Evolutionary conservation across 2,329 filamentous ascomycete genomes (phyloP), one percentile per base, ranked within the genome.

Genomic region (Penicillium sp.): DNA sequence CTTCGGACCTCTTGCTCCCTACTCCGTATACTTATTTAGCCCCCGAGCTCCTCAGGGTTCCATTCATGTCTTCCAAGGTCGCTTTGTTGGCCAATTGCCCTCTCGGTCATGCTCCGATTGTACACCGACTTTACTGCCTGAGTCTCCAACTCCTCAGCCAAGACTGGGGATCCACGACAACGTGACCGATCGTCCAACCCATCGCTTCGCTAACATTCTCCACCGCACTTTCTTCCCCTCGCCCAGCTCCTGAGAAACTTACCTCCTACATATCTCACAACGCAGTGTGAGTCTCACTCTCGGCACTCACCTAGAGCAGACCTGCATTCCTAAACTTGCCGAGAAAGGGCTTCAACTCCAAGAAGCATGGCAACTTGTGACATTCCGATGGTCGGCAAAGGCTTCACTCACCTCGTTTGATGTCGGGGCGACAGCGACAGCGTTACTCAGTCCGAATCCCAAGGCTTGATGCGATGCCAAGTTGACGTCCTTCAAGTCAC

Each of bases 361-460:
- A 11, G 14, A 38, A 32, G 16, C 16, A 2, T 27, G 24, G 24
- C 24, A 8, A 18, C 18, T 18, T 52, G 48, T 40, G 29, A 59
- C 48, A 21, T 21, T 31, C 14, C 40, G 45, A 46, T 50, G 44
- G 41, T 61, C 55, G 54, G 57, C 54, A 57, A 61, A 62, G 58
- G 61, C 59, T 62, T 62, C 53, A 36, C 54, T 56, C 9, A 16
- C 27, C 40, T 21, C 27, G 39, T 1, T 7, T 22, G 18, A 34
- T 5, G 18, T 16, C 9, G 16, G 3, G 22, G 6, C 2, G 38
- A 40, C 18, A 22, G 6, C 2, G 38, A 40, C 18, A 22, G 24
- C 40, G 41, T n/a, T 10, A 45, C 51, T 8, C 18, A 32, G 46
- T 40, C 14, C n/a, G 10, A n/a, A 27, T 50, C 11, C 10, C 21